Conservation (phyloP, 1,284 basidiomycete genomes). For the Vanrija humicola region DNA sequence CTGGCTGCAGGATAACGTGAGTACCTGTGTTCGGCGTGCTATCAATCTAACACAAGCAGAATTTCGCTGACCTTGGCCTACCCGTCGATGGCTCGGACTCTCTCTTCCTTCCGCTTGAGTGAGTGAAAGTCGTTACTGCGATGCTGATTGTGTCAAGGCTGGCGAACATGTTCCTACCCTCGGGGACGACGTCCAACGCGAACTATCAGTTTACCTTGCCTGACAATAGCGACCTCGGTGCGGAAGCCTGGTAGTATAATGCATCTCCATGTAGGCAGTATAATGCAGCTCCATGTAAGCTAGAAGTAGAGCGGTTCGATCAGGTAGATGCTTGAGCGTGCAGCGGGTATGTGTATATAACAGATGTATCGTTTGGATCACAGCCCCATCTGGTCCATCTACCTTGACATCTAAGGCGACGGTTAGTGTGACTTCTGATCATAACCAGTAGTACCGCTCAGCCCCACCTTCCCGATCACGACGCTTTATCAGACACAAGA, state of each 20-base stretch:
- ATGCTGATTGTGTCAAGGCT: slow-evolving; percentile 22
- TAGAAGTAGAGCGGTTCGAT: too few species aligned
- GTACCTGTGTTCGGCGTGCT: neutral
- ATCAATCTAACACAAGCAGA: slow-evolving; percentile 52
- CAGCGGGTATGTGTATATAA: too few species aligned
- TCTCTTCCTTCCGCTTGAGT: slow-evolving; percentile 65
- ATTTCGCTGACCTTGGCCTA: slow-evolving; percentile 75
- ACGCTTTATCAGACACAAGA: too few species aligned
- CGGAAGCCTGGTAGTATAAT: slow-evolving; percentile 43
- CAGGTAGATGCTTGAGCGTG: too few species aligned
- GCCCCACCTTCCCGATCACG: too few species aligned
- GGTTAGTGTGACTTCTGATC: too few species aligned
- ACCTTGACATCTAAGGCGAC: too few species aligned
- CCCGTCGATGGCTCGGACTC: slow-evolving; percentile 85
- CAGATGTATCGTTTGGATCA: too few species aligned
- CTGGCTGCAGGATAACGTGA: slow-evolving; percentile 60
- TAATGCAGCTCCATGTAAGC: too few species aligned
- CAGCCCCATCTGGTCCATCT: too few species aligned
- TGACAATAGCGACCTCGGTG: slow-evolving; percentile 44
- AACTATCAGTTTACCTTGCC: slow-evolving; percentile 35
- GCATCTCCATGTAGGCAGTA: too few species aligned
- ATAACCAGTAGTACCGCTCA: too few species aligned
- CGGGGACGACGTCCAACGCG: slow-evolving; percentile 29
- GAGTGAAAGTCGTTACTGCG: slow-evolving; percentile 9
- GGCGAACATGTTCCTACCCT: slow-evolving; percentile 47